Base-by-base conservation (phyloP, 2,329 filamentous ascomycete genomes). In the Cercospora sojina region DNA sequence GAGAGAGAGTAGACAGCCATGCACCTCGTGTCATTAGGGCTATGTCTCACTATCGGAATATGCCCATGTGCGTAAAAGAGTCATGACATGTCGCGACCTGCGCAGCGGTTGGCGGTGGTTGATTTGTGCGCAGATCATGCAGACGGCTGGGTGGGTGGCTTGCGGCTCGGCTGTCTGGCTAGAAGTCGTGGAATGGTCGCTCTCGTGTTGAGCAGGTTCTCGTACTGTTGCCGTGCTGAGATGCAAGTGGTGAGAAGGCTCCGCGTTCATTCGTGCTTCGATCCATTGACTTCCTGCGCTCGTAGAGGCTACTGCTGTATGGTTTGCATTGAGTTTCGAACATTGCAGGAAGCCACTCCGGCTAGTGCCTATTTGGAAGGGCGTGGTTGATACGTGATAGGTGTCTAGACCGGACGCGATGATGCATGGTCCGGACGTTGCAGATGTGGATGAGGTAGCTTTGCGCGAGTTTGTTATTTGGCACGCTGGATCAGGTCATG, bases 271-370 rank as follows among this genome's bases (percentile, higher is more conserved):
- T 60, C 58, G 58, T 49, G 23, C 25, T 49, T 20, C 8, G 18
- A 49, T 35, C 32, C 58, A 60, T 60, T 60, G 58, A 49, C 38
- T 49, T 60, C 49, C 13, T 23, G 31, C 12, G 56, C 35, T 51
- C 27, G 23, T 51, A 23, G 47, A 51, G 47, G 47, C 47, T 51
- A 27, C 32, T 41, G 56, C 31, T 59, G 56, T 35, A 59, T 59
- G 56, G 56, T 59, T 35, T 59, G 56, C 56, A 59, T 41, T 38
- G 56, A 38, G 56, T 59, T 59, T 27, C 18, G 35, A 32, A 9
- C 29, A 41, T 23, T 35, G 55, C 55, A 35, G 29, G 18, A 57
- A 57, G 55, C 55, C 55, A 57, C 18, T 9, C 7, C 25, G 31
- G 47, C 47, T 51, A 51, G 47, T 51, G 47, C 47, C 47, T 51